These are phyloP conservation scores for Logfia minima DNA, from an alignment of 129 eudicot genomes.

Conservation along the genomic window DNA sequence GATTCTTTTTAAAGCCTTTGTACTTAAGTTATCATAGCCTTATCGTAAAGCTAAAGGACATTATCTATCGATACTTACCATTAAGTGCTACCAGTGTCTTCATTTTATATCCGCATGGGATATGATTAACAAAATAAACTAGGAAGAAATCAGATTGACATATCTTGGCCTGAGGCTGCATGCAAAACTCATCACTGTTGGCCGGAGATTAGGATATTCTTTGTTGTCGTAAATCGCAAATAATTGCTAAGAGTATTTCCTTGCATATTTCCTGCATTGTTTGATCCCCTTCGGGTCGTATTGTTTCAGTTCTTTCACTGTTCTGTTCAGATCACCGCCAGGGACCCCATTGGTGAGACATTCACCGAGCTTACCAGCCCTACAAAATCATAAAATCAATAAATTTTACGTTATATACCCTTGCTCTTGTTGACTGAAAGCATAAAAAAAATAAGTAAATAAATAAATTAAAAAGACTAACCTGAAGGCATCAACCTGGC, in stretches of 20 bases:
- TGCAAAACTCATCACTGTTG: slow-evolving; percentile 3
- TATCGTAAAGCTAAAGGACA: not conserved
- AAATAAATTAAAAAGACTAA: not conserved
- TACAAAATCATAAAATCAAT: slow-evolving; percentile 15
- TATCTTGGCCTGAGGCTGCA: slow-evolving; percentile 1
- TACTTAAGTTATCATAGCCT: not conserved
- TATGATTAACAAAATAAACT: not conserved
- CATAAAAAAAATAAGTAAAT: not conserved
- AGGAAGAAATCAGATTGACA: not conserved
- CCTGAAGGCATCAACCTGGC: slow-evolving; percentile 63
- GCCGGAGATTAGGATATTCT: not conserved
- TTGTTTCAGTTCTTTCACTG: slow-evolving; percentile 53
- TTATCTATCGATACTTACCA: not conserved
- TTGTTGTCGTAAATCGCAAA: slow-evolving; percentile 41
- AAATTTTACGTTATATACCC: too few relatives aligned
- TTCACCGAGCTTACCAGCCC: slow-evolving; percentile 55
- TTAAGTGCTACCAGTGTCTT: not conserved
- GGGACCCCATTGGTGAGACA: slow-evolving; percentile 65
- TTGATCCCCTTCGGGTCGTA: slow-evolving; percentile 40
- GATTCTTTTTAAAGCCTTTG: not conserved
- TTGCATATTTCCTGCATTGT: slow-evolving; percentile 52
- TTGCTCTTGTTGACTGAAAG: not conserved
- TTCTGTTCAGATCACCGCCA: slow-evolving; percentile 46
- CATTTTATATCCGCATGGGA: not conserved
- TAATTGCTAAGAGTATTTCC: slow-evolving; percentile 65